A percentile compares a stretch with the other conserved stretches of the same genome.
phyloP scores from a whole-genome alignment of 352 stramenopile species.

The Aphanomyces astaci region DNA sequence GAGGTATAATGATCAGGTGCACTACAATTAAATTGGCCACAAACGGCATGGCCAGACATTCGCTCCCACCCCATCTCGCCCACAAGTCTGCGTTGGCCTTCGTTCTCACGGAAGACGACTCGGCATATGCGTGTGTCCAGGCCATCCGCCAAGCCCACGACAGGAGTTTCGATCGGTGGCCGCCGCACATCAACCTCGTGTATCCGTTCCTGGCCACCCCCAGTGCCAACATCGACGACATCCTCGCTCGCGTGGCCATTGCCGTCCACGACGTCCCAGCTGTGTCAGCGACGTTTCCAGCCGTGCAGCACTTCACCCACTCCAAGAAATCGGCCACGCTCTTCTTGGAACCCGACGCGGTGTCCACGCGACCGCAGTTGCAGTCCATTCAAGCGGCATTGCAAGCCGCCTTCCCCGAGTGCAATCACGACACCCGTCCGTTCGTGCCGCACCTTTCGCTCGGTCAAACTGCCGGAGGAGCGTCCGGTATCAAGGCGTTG shows the following conservation, averaged over 20 bases:
- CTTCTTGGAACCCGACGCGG: not conserved
- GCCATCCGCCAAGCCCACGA: not conserved
- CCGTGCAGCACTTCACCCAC: not conserved
- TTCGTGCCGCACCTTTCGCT: constrained; percentile 5
- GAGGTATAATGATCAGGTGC: too few relatives aligned
- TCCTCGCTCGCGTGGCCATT: not conserved
- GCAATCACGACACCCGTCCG: constrained; percentile 8
- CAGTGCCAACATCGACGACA: not conserved
- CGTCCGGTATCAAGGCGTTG: not conserved
- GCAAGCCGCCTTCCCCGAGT: constrained; percentile 10
- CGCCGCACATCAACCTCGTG: constrained; percentile 13
- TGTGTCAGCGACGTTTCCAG: not conserved
- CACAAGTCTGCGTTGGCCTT: constrained; percentile 3
- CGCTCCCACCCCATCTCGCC: not conserved
- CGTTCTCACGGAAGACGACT: not conserved
- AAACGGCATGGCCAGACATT: not conserved
- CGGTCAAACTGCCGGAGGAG: not conserved
- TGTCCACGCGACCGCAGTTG: not conserved
- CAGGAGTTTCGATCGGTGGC: constrained; percentile 4
- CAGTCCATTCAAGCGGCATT: not conserved
- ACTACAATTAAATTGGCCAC: too few relatives aligned
- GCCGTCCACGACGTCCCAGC: not conserved
- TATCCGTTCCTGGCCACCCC: constrained; percentile 9
- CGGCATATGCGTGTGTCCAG: not conserved
- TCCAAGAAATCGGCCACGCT: not conserved